These are phyloP conservation scores for Pseudogymnoascus sp. DNA, from an alignment of 2,329 filamentous ascomycete species.

Conservation along the genomic window DNA sequence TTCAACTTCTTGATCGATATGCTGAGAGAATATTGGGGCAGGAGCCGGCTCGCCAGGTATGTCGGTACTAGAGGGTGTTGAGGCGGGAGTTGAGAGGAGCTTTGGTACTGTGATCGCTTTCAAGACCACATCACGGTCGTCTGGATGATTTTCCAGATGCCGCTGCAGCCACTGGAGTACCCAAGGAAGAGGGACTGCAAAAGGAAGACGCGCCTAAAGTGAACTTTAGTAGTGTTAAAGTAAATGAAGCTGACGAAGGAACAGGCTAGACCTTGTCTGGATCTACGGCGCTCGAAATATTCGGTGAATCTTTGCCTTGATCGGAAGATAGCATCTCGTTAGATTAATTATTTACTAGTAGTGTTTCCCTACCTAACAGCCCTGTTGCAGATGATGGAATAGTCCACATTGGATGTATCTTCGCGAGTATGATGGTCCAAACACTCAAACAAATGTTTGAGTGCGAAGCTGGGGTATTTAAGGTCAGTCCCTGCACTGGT, in stretches of 20 bases:
- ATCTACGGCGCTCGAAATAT: not conserved
- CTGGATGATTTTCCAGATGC: no score
- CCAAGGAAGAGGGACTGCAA: not conserved
- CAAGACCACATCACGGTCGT: no score
- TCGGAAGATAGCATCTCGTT: not conserved
- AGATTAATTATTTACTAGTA: not conserved
- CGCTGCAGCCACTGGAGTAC: not conserved
- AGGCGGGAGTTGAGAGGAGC: no score
- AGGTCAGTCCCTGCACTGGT: no score
- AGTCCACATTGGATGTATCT: not conserved
- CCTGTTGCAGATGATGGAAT: not conserved
- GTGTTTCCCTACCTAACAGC: not conserved
- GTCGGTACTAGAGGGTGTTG: no score
- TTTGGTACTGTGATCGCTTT: no score
- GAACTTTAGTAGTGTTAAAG: not conserved
- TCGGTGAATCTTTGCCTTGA: not conserved
- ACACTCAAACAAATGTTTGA: not conserved
- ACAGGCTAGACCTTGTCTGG: not conserved
- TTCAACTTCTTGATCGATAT: no score
- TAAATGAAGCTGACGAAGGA: not conserved
- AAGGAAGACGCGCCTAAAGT: not conserved
- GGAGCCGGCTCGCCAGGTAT: no score
- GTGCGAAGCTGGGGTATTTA: not conserved
- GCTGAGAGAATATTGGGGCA: no score
- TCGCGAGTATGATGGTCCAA: not conserved